A percentile compares a stretch with the other conserved stretches of the same genome.
Conservation (phyloP, 768 basidiomycete species). For the Pleurotus giganteus region DNA sequence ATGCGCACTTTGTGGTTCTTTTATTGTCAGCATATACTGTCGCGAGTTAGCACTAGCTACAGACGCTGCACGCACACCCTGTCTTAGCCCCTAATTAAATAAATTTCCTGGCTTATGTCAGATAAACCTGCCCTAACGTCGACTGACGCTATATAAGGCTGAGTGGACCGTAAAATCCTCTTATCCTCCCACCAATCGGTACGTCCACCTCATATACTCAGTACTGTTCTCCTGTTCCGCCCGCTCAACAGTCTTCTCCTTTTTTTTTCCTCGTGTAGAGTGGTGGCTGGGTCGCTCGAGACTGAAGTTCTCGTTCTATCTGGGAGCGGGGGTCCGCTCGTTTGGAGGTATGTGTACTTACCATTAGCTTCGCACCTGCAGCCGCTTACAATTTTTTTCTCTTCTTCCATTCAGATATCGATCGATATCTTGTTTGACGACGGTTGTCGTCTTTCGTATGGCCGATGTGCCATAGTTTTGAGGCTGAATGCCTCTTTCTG, state of each 20-base stretch:
- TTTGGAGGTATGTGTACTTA: neutral
- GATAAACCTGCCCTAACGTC: neutral
- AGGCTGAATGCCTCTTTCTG: too few species aligned
- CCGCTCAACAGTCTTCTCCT: neutral
- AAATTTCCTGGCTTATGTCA: neutral
- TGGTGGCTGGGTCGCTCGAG: conserved; percentile 9
- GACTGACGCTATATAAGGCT: neutral
- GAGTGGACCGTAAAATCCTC: neutral
- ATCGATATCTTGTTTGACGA: too few species aligned
- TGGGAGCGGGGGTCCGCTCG: neutral
- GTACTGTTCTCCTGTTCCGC: neutral
- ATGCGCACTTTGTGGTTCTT: too few species aligned
- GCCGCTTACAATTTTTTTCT: neutral
- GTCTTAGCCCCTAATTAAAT: neutral
- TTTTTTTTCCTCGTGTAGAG: neutral
- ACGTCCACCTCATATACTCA: neutral
- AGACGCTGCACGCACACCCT: too few species aligned
- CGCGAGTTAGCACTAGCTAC: too few species aligned
- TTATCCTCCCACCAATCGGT: neutral
- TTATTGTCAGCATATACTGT: too few species aligned
- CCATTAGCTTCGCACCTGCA: neutral
- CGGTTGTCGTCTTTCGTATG: too few species aligned
- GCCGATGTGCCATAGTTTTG: too few species aligned
- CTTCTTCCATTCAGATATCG: too few species aligned
- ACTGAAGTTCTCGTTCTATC: conserved; percentile 7